Evolutionary conservation across 2,329 filamentous ascomycete genomes (phyloP).

Genomic region (Parasarocladium wereldwijsianum): DNA sequence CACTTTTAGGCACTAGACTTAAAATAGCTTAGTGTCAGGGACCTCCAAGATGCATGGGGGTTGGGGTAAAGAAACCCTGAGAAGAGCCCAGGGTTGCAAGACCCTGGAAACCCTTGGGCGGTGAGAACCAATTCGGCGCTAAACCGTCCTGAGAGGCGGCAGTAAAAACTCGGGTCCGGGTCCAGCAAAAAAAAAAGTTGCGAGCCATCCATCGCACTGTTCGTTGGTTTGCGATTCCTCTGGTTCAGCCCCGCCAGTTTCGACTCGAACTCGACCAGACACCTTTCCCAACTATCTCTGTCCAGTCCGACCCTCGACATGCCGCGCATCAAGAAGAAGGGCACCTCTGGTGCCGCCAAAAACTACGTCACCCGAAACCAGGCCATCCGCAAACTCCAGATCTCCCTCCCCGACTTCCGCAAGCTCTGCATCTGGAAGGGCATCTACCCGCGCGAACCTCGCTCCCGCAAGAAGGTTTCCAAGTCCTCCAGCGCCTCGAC

Average conservation of each 20-base stretch:
- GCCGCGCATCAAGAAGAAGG: constrained; percentile 83
- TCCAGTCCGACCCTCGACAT: constrained; percentile 22
- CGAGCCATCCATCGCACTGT: not conserved
- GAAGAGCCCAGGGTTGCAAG: too few relatives aligned
- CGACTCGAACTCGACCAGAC: constrained; percentile 6
- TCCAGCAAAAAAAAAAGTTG: constrained; percentile 9
- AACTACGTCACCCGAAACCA: constrained; percentile 98
- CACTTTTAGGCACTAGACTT: too few relatives aligned
- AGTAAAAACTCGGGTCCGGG: constrained; percentile 4
- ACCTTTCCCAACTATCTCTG: constrained; percentile 7
- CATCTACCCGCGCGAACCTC: constrained; percentile 93
- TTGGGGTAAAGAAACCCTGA: too few relatives aligned
- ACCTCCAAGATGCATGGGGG: too few relatives aligned
- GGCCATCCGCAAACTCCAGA: constrained; percentile 93
- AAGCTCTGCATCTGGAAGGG: constrained; percentile 99
- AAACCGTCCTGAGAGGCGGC: constrained; percentile 4
- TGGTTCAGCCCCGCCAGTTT: constrained; percentile 15
- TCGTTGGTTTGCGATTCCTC: not conserved
- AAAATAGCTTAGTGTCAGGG: too few relatives aligned
- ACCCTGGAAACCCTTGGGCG: too few relatives aligned
- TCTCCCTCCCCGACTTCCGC: constrained; percentile 93
- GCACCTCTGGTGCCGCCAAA: constrained; percentile 81
- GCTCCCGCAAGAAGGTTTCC: constrained; percentile 92
- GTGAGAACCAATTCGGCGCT: not conserved
- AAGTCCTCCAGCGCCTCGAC: constrained; percentile 82